Conservation (phyloP, 2,329 filamentous ascomycete genomes). For the Ampelomyces quisqualis region DNA sequence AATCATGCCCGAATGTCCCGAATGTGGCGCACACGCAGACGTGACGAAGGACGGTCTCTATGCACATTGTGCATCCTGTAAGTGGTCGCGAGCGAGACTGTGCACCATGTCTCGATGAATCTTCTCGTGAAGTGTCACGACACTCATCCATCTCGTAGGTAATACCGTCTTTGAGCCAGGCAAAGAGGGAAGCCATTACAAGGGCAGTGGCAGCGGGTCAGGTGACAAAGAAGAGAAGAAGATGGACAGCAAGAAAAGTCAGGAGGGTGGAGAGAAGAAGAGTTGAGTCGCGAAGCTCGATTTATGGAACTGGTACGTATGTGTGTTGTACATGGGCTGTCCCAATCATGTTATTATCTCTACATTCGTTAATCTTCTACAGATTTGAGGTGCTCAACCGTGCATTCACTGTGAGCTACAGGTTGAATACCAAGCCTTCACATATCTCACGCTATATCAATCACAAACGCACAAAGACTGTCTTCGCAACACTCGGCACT, state of each 20-base stretch:
- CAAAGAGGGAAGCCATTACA: constrained; percentile 30
- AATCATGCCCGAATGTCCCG: constrained; percentile 29
- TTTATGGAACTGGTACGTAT: background rate
- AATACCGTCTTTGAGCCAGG: constrained; percentile 34
- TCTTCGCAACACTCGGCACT: constrained; percentile 21
- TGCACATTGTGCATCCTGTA: constrained; percentile 35
- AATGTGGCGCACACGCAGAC: constrained; percentile 32
- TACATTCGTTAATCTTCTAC: too few species aligned
- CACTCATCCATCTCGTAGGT: constrained; percentile 9
- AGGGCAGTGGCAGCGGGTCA: constrained; percentile 26
- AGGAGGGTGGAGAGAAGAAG: constrained; percentile 4
- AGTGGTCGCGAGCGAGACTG: constrained; percentile 1
- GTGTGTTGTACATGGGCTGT: too few species aligned
- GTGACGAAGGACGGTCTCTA: constrained; percentile 33
- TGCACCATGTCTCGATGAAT: too few species aligned
- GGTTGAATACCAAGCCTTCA: too few species aligned
- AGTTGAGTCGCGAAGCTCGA: background rate
- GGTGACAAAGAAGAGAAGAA: constrained; percentile 29
- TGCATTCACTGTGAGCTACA: too few species aligned
- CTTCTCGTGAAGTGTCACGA: too few species aligned
- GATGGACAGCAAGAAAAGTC: constrained; percentile 11
- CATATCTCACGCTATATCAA: background rate
- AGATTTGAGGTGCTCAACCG: too few species aligned
- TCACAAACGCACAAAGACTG: constrained; percentile 8
- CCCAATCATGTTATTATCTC: background rate